phyloP scores from a whole-genome alignment of 2,329 filamentous ascomycete species.

The Stagonosporopsis cucurbitacearum region DNA sequence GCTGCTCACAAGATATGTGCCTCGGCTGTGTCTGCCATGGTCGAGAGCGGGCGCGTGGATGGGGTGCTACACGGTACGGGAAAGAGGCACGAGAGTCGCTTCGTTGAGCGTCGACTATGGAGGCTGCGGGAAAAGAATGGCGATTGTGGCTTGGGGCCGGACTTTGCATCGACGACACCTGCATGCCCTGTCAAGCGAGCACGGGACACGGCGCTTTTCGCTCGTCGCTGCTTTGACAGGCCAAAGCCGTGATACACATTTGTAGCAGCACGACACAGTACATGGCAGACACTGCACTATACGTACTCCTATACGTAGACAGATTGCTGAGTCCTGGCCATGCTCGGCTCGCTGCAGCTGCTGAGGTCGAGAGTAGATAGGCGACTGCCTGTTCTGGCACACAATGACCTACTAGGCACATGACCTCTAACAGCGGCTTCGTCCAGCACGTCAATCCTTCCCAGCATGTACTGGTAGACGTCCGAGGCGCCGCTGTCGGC shows the following conservation, averaged over 20 bases:
- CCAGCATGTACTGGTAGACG: neutral
- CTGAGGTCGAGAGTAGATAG: too few relatives aligned
- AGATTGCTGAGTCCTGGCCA: too few relatives aligned
- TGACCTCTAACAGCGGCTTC: neutral
- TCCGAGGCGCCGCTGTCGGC: neutral
- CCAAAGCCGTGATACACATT: neutral
- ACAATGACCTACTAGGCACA: too few relatives aligned
- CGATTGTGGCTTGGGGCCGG: slow-evolving; percentile 10
- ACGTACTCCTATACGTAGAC: too few relatives aligned
- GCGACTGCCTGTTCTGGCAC: slow-evolving; percentile 4
- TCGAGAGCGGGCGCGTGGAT: slow-evolving; percentile 9
- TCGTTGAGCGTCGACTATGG: slow-evolving; percentile 10
- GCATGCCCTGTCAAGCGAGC: neutral
- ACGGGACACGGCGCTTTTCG: neutral
- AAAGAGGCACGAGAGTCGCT: too few relatives aligned
- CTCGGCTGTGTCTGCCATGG: slow-evolving; percentile 12
- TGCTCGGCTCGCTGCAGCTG: too few relatives aligned
- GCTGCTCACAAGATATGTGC: slow-evolving; percentile 8
- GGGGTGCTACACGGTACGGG: slow-evolving; percentile 2
- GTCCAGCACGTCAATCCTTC: neutral
- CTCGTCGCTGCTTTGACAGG: neutral
- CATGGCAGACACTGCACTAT: too few relatives aligned
- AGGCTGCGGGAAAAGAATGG: slow-evolving; percentile 14
- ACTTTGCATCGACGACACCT: neutral
- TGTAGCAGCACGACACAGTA: too few relatives aligned